Base-by-base conservation (phyloP, 345 rosid genomes). In the Litchi chinensis region DNA sequence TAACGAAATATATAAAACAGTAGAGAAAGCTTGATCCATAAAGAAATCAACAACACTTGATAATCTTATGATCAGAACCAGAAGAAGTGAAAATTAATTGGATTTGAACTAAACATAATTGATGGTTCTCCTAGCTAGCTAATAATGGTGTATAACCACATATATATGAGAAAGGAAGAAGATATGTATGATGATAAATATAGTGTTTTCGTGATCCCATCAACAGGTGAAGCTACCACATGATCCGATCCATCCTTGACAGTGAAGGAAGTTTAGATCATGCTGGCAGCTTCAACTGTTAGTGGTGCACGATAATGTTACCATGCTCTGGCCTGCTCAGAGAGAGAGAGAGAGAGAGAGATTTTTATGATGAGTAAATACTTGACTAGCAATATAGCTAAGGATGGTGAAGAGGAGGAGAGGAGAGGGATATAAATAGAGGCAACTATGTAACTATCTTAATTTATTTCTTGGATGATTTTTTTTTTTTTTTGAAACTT, bases 221-320 rank as follows among this genome's bases (percentile, higher is more conserved):
- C 81, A 86, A 44, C 84, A 83, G 89, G 88, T 86, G 89, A 88
- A 83, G 82, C 88, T 78, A 76, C 89, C 88, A 80, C 79, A 85
- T 85, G 91, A 88, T 88, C 91, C 75, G 66, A 81, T 59, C 83
- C 60, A 56, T 73, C 86, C 88, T 68, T 69, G 6, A 71, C 24
- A 57, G 64, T 16, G 74, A 80, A 80, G 86, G 68, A 71, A 79
- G 82, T 72, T 83, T 76, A 81, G 88, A 85, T 85, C 90, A 87
- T 87, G 90, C 90, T 87, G 90, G 90, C 90, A 87, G 88, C 90
- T 87, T 85, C 87, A 87, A 83, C 88, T 79, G 84, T 71, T 76
- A 60, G 39, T 76, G 86, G 83, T 81, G 43, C 83, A 76, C 84
- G 80, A 32, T 52, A n/a, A 43, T 54, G 26, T 39, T 15, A 19